Percentiles rank a stretch among this genome's conserved stretches.
Conservation (phyloP, 228 moss, liverwort and hornwort species). For the Sphagnum magellanicum region DNA sequence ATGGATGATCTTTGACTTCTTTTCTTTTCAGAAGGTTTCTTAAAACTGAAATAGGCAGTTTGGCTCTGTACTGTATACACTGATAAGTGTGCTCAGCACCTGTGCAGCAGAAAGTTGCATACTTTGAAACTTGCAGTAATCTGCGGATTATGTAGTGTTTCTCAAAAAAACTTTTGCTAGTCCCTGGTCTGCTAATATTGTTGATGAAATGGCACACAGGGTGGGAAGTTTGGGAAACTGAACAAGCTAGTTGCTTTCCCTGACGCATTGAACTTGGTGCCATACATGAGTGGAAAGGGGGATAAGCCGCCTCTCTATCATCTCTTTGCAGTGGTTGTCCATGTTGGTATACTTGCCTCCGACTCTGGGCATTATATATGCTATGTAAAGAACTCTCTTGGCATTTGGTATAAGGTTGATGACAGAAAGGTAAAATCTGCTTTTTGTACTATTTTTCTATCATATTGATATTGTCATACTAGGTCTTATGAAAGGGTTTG, state of each 20-base stretch:
- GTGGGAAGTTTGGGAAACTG: slow-evolving; percentile 95
- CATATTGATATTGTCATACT: no score
- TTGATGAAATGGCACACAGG: slow-evolving; percentile 19
- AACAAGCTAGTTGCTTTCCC: slow-evolving; percentile 90
- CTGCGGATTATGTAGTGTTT: background rate
- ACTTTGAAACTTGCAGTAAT: background rate
- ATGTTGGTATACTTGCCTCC: slow-evolving; percentile 95
- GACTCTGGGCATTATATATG: slow-evolving; percentile 99
- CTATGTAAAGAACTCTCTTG: slow-evolving; percentile 77
- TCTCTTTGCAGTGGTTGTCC: slow-evolving; percentile 84
- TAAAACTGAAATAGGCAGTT: no score
- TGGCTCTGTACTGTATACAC: no score
- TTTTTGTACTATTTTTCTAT: no score
- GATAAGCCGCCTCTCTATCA: slow-evolving; percentile 38
- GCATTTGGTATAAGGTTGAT: slow-evolving; percentile 88
- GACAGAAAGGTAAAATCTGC: slow-evolving; percentile 66
- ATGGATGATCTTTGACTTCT: no score
- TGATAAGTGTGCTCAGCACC: no score
- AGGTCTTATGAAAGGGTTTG: no score
- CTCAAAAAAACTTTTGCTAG: background rate
- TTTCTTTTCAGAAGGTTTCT: no score
- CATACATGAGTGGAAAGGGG: slow-evolving; percentile 72
- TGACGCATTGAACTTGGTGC: slow-evolving; percentile 59
- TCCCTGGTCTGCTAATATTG: background rate
- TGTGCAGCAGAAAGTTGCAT: no score